These are phyloP conservation scores for Staphylotrichum tortipilum DNA, from an alignment of 495 filamentous ascomycete species.

Conservation along the genomic window DNA sequence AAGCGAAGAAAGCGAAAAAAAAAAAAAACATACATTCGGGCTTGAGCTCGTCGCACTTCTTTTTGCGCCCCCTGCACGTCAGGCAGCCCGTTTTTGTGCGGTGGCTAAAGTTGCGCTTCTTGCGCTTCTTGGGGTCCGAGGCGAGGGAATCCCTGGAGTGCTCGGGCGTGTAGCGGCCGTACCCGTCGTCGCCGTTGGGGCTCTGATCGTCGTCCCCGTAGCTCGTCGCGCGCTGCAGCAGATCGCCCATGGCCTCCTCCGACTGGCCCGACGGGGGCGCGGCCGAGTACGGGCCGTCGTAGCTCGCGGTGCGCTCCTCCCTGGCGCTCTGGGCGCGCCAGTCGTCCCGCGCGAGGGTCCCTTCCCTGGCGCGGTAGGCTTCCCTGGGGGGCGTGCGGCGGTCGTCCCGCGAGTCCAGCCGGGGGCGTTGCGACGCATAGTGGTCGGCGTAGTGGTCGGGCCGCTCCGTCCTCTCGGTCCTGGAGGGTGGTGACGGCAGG, in stretches of 20 bases:
- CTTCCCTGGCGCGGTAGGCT: conserved; percentile 28
- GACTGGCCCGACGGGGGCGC: conserved; percentile 31
- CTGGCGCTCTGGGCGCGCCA: conserved; percentile 38
- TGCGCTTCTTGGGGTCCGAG: conserved; percentile 64
- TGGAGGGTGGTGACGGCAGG: conserved; percentile 17
- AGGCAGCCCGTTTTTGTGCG: conserved; percentile 96
- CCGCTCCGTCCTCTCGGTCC: conserved; percentile 12
- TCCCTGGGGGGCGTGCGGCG: conserved; percentile 33
- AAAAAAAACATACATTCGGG: conserved; percentile 78
- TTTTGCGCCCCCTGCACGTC: conserved; percentile 89
- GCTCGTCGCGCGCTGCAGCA: conserved; percentile 30
- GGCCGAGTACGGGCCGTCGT: conserved; percentile 34
- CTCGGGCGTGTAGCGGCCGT: conserved; percentile 36
- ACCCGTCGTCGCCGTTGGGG: conserved; percentile 31
- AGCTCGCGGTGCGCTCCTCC: conserved; percentile 37
- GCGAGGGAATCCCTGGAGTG: conserved; percentile 41
- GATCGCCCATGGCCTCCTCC: conserved; percentile 39
- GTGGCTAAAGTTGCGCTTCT: conserved; percentile 90
- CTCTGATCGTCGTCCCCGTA: conserved; percentile 36
- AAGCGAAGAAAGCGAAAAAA: too few relatives aligned
- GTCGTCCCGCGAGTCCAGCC: conserved; percentile 34
- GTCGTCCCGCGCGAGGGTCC: conserved; percentile 22
- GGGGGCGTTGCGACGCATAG: conserved; percentile 20
- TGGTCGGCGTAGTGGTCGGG: conserved; percentile 10
- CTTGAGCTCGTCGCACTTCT: conserved; percentile 96